Base-by-base conservation (phyloP, 495 filamentous ascomycete species). In the Annulohypoxylon nitens region DNA sequence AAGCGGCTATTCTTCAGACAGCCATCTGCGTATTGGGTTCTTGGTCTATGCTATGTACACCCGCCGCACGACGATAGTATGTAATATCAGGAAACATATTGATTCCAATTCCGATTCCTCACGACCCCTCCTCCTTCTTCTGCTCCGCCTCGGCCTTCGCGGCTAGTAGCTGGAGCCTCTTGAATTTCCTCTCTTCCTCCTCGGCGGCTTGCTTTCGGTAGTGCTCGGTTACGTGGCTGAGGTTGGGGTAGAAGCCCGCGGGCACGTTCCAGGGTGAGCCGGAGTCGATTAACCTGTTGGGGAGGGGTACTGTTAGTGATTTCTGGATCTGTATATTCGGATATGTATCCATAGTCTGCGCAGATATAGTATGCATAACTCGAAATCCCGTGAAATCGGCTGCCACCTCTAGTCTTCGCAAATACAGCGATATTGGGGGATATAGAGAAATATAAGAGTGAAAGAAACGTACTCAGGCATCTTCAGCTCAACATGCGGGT, bases 151-250 rank as follows among this genome's bases (percentile, higher is more conserved):
- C 70, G 73, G 73, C 57, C 18, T 78, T 66, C 16, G 72, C 80
- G 4, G 43, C 43, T 47, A 47, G 4, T 3, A 1, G 10, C 10
- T 75, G 75, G 67, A 86, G 67, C 76, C 79, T 82, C 81, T 80
- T 79, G 34, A 76, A 74, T 74, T 84, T 85, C 50, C 82, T 81
- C 68, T 80, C 84, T 76, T 86, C 84, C 43, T 83, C 82, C 11
- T 76, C 80, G 55, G 81, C 76, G 62, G 84, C 79, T 67, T 84
- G 77, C 76, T 83, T 76, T 70, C 77, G 73, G 79, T 84, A 86
- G 73, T 86, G 83, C 58, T 80, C 84, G 14, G 84, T 78, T 43
- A 86, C 78, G 75, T 84, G 75, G 78, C 80, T 78, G 11, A 86
- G 63, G 76, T 83, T 82, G 41, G 76, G 60, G 67, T 71, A 77